Evolutionary conservation across 306 rosid species (phyloP).

Genomic region (Vachellia collinsii): DNA sequence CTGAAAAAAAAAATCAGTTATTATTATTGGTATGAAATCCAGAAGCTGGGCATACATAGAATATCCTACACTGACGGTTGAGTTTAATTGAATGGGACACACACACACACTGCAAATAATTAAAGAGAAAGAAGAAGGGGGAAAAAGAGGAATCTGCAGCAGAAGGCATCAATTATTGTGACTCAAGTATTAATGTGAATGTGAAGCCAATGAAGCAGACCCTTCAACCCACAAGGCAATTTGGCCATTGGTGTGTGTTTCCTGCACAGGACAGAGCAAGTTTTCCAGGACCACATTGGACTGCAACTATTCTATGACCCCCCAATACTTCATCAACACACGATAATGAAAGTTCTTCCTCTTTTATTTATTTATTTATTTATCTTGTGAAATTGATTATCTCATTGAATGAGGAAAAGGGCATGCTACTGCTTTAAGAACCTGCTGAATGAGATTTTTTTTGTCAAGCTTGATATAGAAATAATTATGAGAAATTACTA

Average conservation of each 20-base stretch:
- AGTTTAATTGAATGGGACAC: slow-evolving; percentile 8
- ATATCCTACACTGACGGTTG: slow-evolving; percentile 23
- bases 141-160: background rate
- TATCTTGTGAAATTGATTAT: slow-evolving; percentile 29
- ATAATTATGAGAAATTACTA: background rate
- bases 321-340: slow-evolving; percentile 23
- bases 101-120: background rate
- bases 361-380: background rate
- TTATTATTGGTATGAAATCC: slow-evolving; percentile 19
- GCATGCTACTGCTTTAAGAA: slow-evolving; percentile 35
- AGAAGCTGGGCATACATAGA: background rate
- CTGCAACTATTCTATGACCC: slow-evolving; percentile 29
- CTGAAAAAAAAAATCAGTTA: background rate
- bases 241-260: slow-evolving; percentile 31
- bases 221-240: slow-evolving; percentile 31
- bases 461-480: background rate
- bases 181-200: slow-evolving; percentile 21
- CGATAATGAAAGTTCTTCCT: slow-evolving; percentile 27
- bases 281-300: slow-evolving; percentile 46
- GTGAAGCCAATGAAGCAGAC: slow-evolving; percentile 35
- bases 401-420: slow-evolving; percentile 29
- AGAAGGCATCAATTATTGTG: slow-evolving; percentile 29
- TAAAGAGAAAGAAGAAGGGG: background rate
- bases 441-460: slow-evolving; percentile 33
- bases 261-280: slow-evolving; percentile 32